Conservation (phyloP, 1,284 basidiomycete species). For the Polyporus tsugae region DNA sequence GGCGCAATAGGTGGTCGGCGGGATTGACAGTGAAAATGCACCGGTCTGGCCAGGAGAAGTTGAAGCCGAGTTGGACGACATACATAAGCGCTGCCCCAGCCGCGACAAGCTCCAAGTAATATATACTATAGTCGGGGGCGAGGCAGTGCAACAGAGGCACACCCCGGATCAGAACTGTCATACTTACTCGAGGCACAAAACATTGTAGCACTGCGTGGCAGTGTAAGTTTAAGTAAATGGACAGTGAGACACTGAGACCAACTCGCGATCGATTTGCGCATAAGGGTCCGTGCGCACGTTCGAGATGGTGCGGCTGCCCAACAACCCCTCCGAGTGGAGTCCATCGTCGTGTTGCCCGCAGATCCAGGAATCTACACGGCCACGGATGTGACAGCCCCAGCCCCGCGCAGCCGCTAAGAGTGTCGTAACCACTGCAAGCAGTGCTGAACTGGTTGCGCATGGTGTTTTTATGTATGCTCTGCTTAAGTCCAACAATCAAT, state of each 20-base stretch:
- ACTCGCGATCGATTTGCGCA: no score
- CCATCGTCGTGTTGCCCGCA: no score
- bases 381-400: background rate
- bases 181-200: background rate
- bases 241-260: background rate
- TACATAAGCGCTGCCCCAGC: background rate
- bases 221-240: background rate
- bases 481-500: no score
- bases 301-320: background rate
- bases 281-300: no score
- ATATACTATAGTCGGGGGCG: background rate
- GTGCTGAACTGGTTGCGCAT: no score
- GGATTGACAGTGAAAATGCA: background rate
- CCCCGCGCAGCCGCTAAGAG: background rate
- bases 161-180: background rate
- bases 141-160: background rate
- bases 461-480: no score
- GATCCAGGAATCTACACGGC: no score
- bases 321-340: background rate
- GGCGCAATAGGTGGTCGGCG: background rate
- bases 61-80: background rate
- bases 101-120: background rate
- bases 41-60: background rate
- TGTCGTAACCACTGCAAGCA: background rate
- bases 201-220: background rate